A percentile compares a stretch with the other conserved stretches of the same genome.
Conservation (phyloP, 768 basidiomycete species). For the Macrolepiota albuminosa region DNA sequence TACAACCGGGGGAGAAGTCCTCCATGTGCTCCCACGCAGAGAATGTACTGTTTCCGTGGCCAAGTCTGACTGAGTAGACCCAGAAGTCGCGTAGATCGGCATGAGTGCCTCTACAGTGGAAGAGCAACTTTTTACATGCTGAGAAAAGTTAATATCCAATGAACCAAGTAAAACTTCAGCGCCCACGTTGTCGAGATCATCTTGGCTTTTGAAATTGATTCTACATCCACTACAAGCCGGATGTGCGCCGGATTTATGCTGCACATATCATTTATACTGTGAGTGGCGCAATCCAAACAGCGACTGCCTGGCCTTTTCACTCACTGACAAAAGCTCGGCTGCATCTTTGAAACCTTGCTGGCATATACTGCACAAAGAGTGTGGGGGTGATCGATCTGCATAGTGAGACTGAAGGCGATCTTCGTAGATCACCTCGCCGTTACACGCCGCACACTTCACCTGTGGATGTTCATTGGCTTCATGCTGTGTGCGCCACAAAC, state of each 20-base stretch:
- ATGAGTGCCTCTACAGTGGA: background rate
- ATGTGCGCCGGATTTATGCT: background rate
- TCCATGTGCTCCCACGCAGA: background rate
- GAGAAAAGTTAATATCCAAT: background rate
- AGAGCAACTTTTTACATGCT: background rate
- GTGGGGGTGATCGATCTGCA: background rate
- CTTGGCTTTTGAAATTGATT: background rate
- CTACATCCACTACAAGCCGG: background rate
- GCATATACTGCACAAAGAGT: background rate
- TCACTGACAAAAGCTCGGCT: background rate
- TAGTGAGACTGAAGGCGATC: conserved; percentile 1
- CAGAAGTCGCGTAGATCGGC: background rate
- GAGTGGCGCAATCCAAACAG: background rate
- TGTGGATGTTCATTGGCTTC: background rate
- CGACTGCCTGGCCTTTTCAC: background rate
- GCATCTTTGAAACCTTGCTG: background rate
- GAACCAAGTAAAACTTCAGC: background rate
- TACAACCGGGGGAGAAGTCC: background rate
- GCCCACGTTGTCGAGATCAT: background rate
- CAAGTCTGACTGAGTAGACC: no score
- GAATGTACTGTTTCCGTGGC: background rate
- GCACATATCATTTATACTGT: background rate
- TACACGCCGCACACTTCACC: background rate
- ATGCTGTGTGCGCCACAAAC: conserved; percentile 1
- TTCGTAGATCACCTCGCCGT: background rate